Conservation (phyloP, 495 filamentous ascomycete species). For the Hypoxylon fuscum region DNA sequence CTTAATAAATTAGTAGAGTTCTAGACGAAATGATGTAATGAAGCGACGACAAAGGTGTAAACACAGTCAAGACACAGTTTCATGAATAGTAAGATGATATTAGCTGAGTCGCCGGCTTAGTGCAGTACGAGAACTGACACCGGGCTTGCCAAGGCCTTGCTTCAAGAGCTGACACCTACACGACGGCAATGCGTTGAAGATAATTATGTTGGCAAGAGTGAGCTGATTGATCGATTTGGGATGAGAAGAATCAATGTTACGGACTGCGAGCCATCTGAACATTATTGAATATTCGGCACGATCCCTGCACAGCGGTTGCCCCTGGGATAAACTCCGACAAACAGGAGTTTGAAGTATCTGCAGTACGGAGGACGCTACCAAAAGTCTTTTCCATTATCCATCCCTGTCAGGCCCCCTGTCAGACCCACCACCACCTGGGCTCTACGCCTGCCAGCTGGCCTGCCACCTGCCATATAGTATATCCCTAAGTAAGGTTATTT, state of each 20-base stretch:
- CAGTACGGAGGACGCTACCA: no score
- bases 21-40: conserved; percentile 38
- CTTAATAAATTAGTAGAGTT: conserved; percentile 34
- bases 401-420: no score
- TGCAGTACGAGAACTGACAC: conserved; percentile 20
- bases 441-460: no score
- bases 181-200: not conserved
- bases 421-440: no score
- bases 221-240: not conserved
- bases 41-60: conserved; percentile 5
- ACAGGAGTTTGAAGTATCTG: conserved; percentile 20
- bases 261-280: conserved; percentile 4
- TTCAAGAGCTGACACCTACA: conserved; percentile 20
- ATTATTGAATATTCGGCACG: conserved; percentile 14
- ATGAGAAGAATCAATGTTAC: conserved; percentile 13
- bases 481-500: no score
- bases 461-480: no score
- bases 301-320: conserved; percentile 8
- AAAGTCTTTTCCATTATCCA: no score
- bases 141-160: conserved; percentile 18
- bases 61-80: no score
- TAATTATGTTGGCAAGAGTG: not conserved
- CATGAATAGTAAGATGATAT: conserved; percentile 9
- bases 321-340: conserved; percentile 26
- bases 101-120: conserved; percentile 15